Conservation (phyloP, 2,329 filamentous ascomycete genomes). For the Onygenales sp. region DNA sequence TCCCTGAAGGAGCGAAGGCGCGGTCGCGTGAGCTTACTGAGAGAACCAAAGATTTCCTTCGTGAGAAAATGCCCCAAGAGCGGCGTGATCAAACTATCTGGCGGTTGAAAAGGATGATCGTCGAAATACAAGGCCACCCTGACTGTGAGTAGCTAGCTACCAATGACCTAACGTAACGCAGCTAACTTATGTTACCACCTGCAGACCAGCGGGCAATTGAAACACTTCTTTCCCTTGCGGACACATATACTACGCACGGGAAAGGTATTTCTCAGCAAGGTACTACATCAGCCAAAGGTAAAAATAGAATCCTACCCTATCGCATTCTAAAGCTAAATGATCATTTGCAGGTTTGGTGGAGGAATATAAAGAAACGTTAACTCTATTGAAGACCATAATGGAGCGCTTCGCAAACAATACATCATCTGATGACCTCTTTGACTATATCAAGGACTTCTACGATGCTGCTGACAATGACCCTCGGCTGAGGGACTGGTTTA, state of each 20-base stretch:
- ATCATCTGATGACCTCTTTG: slow-evolving; percentile 76
- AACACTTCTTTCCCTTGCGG: slow-evolving; percentile 72
- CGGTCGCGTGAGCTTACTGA: slow-evolving; percentile 28
- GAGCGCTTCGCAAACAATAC: slow-evolving; percentile 96
- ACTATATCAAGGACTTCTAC: slow-evolving; percentile 78
- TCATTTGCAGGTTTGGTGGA: slow-evolving; percentile 24
- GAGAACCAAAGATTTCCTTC: slow-evolving; percentile 62
- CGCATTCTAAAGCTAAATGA: neutral
- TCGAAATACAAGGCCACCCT: slow-evolving; percentile 90
- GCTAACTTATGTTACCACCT: slow-evolving; percentile 5
- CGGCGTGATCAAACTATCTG: slow-evolving; percentile 86
- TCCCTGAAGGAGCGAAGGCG: slow-evolving; percentile 49
- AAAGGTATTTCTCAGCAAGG: slow-evolving; percentile 55
- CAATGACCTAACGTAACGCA: neutral
- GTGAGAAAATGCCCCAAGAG: slow-evolving; percentile 81
- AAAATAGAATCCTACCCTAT: slow-evolving; percentile 36
- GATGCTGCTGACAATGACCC: slow-evolving; percentile 74
- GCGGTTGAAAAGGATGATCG: slow-evolving; percentile 94
- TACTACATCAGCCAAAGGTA: slow-evolving; percentile 61
- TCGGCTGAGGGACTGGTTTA: slow-evolving; percentile 87
- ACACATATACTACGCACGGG: slow-evolving; percentile 72
- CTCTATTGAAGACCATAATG: slow-evolving; percentile 59
- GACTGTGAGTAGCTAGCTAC: slow-evolving; percentile 53
- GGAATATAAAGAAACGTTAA: slow-evolving; percentile 40
- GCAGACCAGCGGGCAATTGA: slow-evolving; percentile 76